Base-by-base conservation (phyloP, 2,329 filamentous ascomycete species). In the Sarocladium kiliense region DNA sequence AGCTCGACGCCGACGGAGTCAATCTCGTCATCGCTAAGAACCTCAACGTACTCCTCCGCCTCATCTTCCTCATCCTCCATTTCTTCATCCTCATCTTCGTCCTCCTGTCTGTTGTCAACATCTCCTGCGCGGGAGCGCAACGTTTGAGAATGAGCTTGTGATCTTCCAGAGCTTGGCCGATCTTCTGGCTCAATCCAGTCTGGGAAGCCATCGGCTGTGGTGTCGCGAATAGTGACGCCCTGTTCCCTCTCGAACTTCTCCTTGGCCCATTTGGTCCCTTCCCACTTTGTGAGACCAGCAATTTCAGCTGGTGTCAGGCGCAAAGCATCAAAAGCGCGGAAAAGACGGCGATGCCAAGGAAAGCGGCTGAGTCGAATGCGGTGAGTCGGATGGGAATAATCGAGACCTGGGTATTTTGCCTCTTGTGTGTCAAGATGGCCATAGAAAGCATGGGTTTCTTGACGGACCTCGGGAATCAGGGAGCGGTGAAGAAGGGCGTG, bases 211-310 rank as follows among this genome's bases (percentile, higher is more conserved):
- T 89, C 85, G 53, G 80, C 81, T 1, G 87, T 86, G 5, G 88
- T 91, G 65, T 93, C 89, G 49, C 74, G 71, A 59, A 93, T 90
- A 27, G 71, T 72, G 57, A 88, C 78, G 32, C 84, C 84, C 64
- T 91, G 86, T 65, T 92, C 88, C 56, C 80, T 79, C 74, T 93
- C 88, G 65, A 85, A 93, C 55, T 88, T 82, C 66, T 91, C 87
- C 66, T 91, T 86, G 58, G 89, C 89, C 88, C 88, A 92, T 58
- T 86, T 84, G 10, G 88, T 92, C 56, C 88, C 88, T 73, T 92
- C 88, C 88, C 88, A 93, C 65, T 88, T 86, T 57, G 88, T 91
- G 66, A 92, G 75, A 50, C 77, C 76, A 54, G 82, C 77, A 61
- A 93, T 89, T 67, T 93, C 88, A 62, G 76, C 74, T 56, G 81